Evolutionary conservation across 306 rosid genomes (phyloP).

Genomic region (Prinsepia uniflora): DNA sequence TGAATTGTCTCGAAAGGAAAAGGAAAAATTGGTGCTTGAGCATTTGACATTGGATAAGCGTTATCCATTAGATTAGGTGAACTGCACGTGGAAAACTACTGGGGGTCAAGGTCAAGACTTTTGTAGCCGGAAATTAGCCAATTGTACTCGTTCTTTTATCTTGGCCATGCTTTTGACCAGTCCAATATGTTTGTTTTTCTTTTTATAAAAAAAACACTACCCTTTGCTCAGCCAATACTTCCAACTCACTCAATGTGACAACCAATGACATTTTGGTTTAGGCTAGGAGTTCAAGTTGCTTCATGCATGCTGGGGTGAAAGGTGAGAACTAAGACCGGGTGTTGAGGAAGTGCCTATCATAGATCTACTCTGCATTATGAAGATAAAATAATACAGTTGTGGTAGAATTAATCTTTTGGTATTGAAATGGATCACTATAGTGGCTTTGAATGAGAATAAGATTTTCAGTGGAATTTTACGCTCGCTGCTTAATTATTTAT

Average conservation of each 20-base stretch:
- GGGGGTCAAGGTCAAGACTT: background rate
- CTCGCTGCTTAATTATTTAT: background rate
- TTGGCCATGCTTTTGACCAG: background rate
- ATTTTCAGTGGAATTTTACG: background rate
- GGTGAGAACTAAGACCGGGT: background rate
- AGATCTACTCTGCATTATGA: background rate
- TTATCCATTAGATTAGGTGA: conserved; percentile 3
- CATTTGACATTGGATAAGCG: conserved; percentile 1
- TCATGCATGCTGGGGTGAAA: conserved; percentile 1
- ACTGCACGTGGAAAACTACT: conserved; percentile 8
- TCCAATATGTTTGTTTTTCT: background rate
- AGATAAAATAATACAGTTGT: background rate
- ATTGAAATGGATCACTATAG: background rate
- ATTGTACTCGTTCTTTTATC: background rate
- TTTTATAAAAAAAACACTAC: no score
- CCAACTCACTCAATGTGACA: background rate
- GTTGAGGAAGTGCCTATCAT: background rate
- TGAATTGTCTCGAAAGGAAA: background rate
- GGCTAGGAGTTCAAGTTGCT: conserved; percentile 5
- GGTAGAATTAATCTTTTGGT: background rate
- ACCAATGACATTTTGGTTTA: background rate
- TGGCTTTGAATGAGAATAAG: background rate
- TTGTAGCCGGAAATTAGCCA: background rate
- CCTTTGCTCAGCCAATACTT: background rate
- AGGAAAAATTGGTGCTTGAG: background rate